Percentiles rank a stretch among this genome's conserved stretches.
Conservation (phyloP, 306 rosid species). For the Trifolium fragiferum region DNA sequence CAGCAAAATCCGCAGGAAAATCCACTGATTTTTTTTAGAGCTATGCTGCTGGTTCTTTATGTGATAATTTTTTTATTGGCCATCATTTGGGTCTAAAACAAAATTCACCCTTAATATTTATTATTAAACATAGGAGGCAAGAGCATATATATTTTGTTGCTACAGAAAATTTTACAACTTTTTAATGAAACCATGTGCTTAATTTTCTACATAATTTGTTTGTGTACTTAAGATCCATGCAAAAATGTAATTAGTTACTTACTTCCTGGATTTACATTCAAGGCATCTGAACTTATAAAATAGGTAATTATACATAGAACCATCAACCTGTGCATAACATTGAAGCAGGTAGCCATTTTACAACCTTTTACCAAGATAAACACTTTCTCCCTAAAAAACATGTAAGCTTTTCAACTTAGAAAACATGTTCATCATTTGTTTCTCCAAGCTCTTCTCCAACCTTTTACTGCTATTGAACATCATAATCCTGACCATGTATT, state of each 20-base stretch:
- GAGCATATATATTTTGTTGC: background rate
- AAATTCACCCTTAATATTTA: background rate
- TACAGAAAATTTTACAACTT: background rate
- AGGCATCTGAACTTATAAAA: constrained; percentile 14
- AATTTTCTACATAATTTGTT: background rate
- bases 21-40: too few species aligned
- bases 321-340: constrained; percentile 49
- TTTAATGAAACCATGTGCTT: background rate
- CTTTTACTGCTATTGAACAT: too few species aligned
- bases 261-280: constrained; percentile 49
- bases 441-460: too few species aligned
- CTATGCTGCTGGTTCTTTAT: too few species aligned
- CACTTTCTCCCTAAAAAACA: constrained; percentile 31
- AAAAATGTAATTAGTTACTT: constrained; percentile 32
- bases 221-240: constrained; percentile 10
- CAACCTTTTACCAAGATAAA: constrained; percentile 46
- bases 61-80: too few species aligned
- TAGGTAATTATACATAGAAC: constrained; percentile 55
- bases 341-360: constrained; percentile 47
- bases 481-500: too few species aligned
- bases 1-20: too few species aligned
- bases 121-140: background rate
- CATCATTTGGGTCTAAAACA: too few species aligned
- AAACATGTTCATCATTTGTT: constrained; percentile 35
- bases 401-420: constrained; percentile 27